Base-by-base conservation (phyloP, 2,329 filamentous ascomycete genomes). In the Epichloe scottii region DNA sequence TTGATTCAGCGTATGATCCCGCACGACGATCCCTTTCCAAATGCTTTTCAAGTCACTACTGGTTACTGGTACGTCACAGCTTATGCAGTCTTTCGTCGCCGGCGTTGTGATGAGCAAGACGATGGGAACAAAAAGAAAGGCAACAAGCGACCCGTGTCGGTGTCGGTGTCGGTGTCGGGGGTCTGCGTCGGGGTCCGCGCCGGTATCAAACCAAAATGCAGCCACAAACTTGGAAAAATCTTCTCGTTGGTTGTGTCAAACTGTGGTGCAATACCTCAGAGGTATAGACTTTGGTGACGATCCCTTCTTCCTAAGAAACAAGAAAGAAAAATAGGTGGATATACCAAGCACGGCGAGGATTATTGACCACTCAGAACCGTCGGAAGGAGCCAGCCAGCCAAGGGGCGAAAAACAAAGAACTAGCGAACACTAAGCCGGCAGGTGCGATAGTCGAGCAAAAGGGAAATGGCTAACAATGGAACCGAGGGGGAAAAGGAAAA, bases 391-490 rank as follows among this genome's bases (percentile, higher is more conserved):
- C 26, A 48, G 17, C 37, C 46, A 30, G 21, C 10, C 11, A 21
- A 26, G 23, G 17, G n/a, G 17, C 3, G 14, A 38, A 43, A 42
- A 40, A 48, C 14, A 39, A 51, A 44, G 43, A 48, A 46, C 51
- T 47, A 53, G 51, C 48, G 30, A 44, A 26, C 40, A 47, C 46
- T 46, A 41, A 42, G 19, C 47, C 46, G 49, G 49, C 49, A 51
- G 43, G 42, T 51, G 43, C 43, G 43, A 41, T 33, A n/a, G 41
- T 30, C 26, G 26, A 30, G 48, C 40, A 17, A 21, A 30, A 17
- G 43, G 26, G 2, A 21, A 50, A 40, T 37, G 30, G 49, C 43
- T 11, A 46, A 30, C 19, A 30, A 50, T 21, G 35, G 19, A n/a
- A 38, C n/a, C 21, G 35, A 4, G 19, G 17, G 26, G 14, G 42